Evolutionary conservation across 805 yeast genomes (phyloP), one percentile per base, ranked within the genome.

Genomic region (Candida argentea): DNA sequence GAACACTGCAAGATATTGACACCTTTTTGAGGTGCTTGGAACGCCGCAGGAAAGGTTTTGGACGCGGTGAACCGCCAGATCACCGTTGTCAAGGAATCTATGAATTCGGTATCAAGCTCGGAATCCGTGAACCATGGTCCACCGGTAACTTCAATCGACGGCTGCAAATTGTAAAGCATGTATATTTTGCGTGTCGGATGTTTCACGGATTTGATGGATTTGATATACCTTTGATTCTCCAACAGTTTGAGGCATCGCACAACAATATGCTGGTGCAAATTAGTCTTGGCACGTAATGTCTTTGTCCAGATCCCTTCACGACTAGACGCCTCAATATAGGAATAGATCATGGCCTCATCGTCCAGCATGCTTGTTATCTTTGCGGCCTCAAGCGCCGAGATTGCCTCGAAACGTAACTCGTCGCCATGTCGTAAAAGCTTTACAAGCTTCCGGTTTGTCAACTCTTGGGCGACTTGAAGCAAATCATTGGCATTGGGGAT

Each of bases 121-220:
- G 87, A 76, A 49, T 91, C 98, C 0, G 96, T 86, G 49, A 87
- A 91, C 98, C 98, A 91, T 4, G 97, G 97, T 4, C 98, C 98
- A 38, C 98, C 98, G 0, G 97, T 91, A 21, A 91, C 91, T 40
- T 89, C 97, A 18, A 84, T 77, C 3, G 94, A 80, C 4, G 98
- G 98, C 49, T 86, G 95, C 39, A 91, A 61, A 46, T 84, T 77
- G 50, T 87, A 89, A 30, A 91, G 65, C 97, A 91, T 91, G 55
- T 89, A 93, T 19, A 91, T 89, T 47, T 91, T 91, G 39, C 98
- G 69, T 1, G 96, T 89, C 9, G 97, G 96, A 52, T 72, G 76
- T 33, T 83, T 89, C 18, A 91, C 97, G 14, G 84, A 74, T 49
- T 91, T 89, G 48, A 91, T 85, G 35, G 82, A 70, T 51, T 91